Base-by-base conservation (phyloP, 2,329 filamentous ascomycete genomes). In the Aspergillus transmontanensis region DNA sequence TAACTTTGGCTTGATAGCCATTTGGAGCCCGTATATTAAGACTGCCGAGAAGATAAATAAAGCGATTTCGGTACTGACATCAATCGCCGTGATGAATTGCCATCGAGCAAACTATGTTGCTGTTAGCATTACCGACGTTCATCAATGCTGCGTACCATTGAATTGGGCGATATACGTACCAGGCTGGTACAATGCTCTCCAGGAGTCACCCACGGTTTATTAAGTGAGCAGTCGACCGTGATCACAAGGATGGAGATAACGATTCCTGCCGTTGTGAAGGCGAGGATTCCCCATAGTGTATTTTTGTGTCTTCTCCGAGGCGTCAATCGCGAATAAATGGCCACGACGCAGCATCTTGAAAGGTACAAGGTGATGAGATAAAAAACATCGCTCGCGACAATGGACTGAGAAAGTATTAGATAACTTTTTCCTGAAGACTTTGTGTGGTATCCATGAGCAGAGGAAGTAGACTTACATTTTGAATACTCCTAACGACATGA, bases 341-440 rank as follows among this genome's bases (percentile, higher is more conserved):
- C 59, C 4, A 61, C 43, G 14, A 61, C 48, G 45, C 58, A 66
- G 34, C 62, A 64, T 58, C 63, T 59, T 26, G 64, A 78, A 14
- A 79, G 66, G 67, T 76, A 80, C 16, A 81, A 61, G 0, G 73
- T 71, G 30, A 79, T 34, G 41, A 82, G 64, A 59, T 76, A 81
- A 21, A 82, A 68, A 11, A 81, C 68, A 51, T 82, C 61, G 41
- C 72, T 36, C 21, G 59, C 32, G 26, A 55, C 23, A 69, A 21
- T 71, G 66, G 57, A 76, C 80, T 21, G 71, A 16, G 16, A 6
- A 12, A 23, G 6, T 23, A 10, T 54, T 36, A 54, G 51, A 16
- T 41, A 41, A n/a, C 39, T 3, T 41, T 41, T 3, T 7, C 19
- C 39, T 10, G 7, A 0, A 3, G 39, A 7, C 16, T n/a, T 23